phyloP scores from a whole-genome alignment of 768 basidiomycete species.

The Rhodosporidiobolus odoratus region DNA sequence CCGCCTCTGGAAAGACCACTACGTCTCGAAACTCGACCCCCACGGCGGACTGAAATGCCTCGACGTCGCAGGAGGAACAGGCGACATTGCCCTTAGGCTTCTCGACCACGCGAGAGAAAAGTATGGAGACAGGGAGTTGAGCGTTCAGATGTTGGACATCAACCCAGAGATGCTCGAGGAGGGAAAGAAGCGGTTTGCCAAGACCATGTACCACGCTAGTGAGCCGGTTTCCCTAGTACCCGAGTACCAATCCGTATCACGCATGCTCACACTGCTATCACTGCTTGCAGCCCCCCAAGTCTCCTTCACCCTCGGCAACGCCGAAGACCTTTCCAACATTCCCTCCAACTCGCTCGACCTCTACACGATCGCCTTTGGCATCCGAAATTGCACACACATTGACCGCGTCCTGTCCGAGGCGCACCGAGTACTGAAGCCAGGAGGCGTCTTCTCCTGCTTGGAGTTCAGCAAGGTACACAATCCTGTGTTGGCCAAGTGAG shows the following conservation, averaged over 20 bases:
- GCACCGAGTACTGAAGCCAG: conserved; percentile 88
- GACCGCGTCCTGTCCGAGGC: conserved; percentile 82
- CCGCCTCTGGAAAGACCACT: conserved; percentile 91
- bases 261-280: conserved; percentile 60
- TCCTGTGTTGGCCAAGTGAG: conserved; percentile 77
- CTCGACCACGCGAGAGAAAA: conserved; percentile 83
- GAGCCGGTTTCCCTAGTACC: conserved; percentile 41
- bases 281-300: conserved; percentile 58
- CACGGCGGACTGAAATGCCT: conserved; percentile 67
- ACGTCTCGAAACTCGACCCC: conserved; percentile 49
- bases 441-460: conserved; percentile 88
- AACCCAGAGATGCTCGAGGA: conserved; percentile 93
- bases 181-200: conserved; percentile 80
- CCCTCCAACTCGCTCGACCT: conserved; percentile 79
- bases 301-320: conserved; percentile 86
- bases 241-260: not conserved
- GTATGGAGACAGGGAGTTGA: conserved; percentile 81
- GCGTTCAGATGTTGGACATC: conserved; percentile 85
- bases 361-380: conserved; percentile 98
- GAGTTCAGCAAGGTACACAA: conserved; percentile 93
- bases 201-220: conserved; percentile 99
- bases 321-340: conserved; percentile 72
- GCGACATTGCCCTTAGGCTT: conserved; percentile 91
- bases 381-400: conserved; percentile 91
- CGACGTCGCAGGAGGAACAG: conserved; percentile 93